These are phyloP conservation scores for Boeremia exigua DNA, from an alignment of 2,329 filamentous ascomycete genomes.

Conservation along the genomic window DNA sequence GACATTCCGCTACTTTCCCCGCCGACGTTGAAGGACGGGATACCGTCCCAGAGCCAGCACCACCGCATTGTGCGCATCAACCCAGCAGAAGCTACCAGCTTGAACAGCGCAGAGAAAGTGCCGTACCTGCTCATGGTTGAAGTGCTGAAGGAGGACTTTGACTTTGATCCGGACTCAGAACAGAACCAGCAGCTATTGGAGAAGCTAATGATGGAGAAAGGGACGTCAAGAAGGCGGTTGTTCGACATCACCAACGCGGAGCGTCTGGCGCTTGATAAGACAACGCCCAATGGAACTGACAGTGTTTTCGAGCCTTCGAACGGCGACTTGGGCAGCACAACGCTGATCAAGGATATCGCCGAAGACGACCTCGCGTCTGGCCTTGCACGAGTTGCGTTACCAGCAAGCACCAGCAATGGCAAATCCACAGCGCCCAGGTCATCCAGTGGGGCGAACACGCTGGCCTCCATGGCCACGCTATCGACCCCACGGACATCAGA, in stretches of 20 bases:
- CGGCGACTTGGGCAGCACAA: conserved; percentile 77
- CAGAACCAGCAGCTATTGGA: conserved; percentile 73
- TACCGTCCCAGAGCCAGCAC: conserved; percentile 76
- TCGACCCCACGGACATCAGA: conserved; percentile 73
- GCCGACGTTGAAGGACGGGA: conserved; percentile 73
- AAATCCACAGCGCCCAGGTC: conserved; percentile 57
- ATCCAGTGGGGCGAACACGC: conserved; percentile 67
- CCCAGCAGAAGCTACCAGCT: conserved; percentile 80
- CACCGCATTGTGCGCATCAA: conserved; percentile 84
- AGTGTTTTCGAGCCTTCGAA: conserved; percentile 85
- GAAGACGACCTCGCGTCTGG: conserved; percentile 50
- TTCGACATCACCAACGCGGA: conserved; percentile 69
- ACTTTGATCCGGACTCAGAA: conserved; percentile 75
- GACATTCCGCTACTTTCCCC: conserved; percentile 85
- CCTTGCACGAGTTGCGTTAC: conserved; percentile 38
- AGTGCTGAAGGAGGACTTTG: conserved; percentile 80
- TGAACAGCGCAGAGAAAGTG: conserved; percentile 87
- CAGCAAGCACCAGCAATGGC: conserved; percentile 27
- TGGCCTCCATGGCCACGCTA: conserved; percentile 65
- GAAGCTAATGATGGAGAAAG: conserved; percentile 70
- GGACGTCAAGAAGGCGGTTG: conserved; percentile 58
- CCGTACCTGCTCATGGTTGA: conserved; percentile 87
- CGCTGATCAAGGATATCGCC: conserved; percentile 66
- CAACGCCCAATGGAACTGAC: conserved; percentile 59
- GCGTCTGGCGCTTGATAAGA: conserved; percentile 52